These are phyloP conservation scores for Talaromyces marneffei DNA, from an alignment of 2,329 filamentous ascomycete genomes.

Conservation along the genomic window DNA sequence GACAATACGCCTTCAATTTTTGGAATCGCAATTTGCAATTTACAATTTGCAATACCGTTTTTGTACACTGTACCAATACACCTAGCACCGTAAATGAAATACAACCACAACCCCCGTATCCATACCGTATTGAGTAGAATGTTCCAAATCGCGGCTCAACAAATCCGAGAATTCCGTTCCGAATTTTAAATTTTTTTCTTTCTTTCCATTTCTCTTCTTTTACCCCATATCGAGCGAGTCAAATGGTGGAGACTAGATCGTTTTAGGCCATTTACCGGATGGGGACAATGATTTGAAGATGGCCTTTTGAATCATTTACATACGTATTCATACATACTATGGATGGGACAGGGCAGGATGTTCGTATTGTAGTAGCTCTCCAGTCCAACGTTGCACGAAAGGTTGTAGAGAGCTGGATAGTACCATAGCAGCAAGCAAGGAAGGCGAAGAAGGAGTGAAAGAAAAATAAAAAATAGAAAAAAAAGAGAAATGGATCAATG, in stretches of 20 bases:
- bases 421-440: too few relatives aligned
- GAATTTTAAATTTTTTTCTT: neutral
- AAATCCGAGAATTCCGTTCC: neutral
- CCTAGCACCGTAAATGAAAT: neutral
- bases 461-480: too few relatives aligned
- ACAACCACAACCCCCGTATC: neutral
- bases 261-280: conserved; percentile 14
- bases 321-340: too few relatives aligned
- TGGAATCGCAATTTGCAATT: neutral
- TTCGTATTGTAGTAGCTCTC: too few relatives aligned
- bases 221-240: neutral
- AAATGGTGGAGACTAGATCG: conserved; percentile 11
- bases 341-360: too few relatives aligned
- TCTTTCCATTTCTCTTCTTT: too few relatives aligned
- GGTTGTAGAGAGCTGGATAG: too few relatives aligned
- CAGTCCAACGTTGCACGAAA: too few relatives aligned
- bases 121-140: neutral
- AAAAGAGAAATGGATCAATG: too few relatives aligned
- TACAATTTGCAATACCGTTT: neutral
- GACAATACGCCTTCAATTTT: neutral
- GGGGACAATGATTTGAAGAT: conserved; percentile 1
- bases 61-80: neutral
- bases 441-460: too few relatives aligned
- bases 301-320: too few relatives aligned
- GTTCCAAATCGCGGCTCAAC: neutral